These are phyloP conservation scores for Pseudonitzschia multistriata DNA, from an alignment of 108 stramenopile genomes.

Conservation along the genomic window DNA sequence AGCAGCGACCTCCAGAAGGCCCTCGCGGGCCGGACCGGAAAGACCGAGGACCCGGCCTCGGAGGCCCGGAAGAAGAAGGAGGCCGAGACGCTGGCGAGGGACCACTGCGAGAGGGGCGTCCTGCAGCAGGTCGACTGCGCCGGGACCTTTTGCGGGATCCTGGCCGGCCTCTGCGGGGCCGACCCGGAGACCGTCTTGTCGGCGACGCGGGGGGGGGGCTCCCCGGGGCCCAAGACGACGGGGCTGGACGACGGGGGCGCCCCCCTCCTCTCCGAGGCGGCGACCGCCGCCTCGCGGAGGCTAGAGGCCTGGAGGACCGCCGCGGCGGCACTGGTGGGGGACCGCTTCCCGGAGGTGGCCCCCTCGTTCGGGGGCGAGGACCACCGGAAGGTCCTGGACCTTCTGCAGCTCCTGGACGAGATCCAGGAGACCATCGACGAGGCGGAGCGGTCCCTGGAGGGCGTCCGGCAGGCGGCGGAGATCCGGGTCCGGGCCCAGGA, in stretches of 20 bases:
- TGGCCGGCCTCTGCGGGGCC: conserved; percentile 57
- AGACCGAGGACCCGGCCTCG: conserved; percentile 5
- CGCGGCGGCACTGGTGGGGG: neutral
- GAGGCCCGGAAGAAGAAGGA: neutral
- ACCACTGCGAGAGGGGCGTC: conserved; percentile 45
- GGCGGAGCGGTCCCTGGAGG: conserved; percentile 55
- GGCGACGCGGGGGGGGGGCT: neutral
- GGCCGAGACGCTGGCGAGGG: conserved; percentile 19
- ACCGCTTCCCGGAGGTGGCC: neutral
- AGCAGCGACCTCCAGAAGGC: conserved; percentile 33
- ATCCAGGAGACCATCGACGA: conserved; percentile 84
- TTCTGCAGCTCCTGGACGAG: conserved; percentile 72
- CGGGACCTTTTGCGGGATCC: conserved; percentile 51
- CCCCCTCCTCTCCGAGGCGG: neutral
- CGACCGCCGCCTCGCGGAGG: conserved; percentile 16
- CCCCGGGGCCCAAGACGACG: conserved; percentile 33
- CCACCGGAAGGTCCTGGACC: conserved; percentile 15
- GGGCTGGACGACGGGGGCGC: conserved; percentile 23
- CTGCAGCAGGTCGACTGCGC: conserved; percentile 64
- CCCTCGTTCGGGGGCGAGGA: neutral
- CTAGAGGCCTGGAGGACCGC: conserved; percentile 15
- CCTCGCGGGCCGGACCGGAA: neutral
- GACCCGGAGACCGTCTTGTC: conserved; percentile 48
- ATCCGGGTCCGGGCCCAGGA: conserved; percentile 36
- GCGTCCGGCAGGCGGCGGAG: conserved; percentile 46